Percentiles rank a stretch among this genome's conserved stretches.
These are phyloP conservation scores for Balamuthia mandrillaris DNA, from an alignment of 208 protist genomes.

Conservation along the genomic window DNA sequence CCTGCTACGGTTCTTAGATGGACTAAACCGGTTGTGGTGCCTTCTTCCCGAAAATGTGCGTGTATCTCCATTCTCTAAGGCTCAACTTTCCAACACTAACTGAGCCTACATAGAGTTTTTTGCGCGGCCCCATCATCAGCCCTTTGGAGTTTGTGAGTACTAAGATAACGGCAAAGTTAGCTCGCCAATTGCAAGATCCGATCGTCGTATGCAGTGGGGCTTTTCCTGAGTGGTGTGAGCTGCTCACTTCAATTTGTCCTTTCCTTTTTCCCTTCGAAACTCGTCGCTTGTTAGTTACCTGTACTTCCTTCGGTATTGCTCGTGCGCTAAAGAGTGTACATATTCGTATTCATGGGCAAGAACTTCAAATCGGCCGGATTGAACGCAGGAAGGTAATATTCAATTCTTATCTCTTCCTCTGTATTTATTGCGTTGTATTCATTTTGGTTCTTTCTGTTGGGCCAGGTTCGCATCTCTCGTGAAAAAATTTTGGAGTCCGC, in stretches of 20 bases:
- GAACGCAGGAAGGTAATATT: neutral
- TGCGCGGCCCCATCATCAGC: constrained; percentile 8
- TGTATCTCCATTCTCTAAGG: too few species aligned
- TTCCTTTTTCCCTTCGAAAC: constrained; percentile 72
- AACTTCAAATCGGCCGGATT: neutral
- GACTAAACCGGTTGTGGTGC: neutral
- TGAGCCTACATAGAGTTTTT: neutral
- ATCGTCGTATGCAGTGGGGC: constrained; percentile 59
- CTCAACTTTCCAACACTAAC: neutral
- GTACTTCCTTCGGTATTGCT: constrained; percentile 70
- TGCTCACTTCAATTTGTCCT: constrained; percentile 33
- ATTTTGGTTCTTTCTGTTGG: neutral
- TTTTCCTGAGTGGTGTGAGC: constrained; percentile 68
- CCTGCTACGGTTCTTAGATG: neutral
- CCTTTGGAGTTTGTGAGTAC: constrained; percentile 62
- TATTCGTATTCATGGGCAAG: neutral
- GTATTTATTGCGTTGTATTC: constrained; percentile 51
- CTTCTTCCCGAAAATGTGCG: neutral
- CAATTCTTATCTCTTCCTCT: too few species aligned
- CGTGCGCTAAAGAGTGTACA: constrained; percentile 50
- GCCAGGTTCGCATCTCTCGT: constrained; percentile 65
- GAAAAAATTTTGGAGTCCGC: constrained; percentile 62
- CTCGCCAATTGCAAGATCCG: constrained; percentile 73
- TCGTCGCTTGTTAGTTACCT: constrained; percentile 59
- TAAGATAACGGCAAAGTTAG: constrained; percentile 73